Base-by-base conservation (phyloP, 2,329 filamentous ascomycete species). In the Epichloe sylvatica region DNA sequence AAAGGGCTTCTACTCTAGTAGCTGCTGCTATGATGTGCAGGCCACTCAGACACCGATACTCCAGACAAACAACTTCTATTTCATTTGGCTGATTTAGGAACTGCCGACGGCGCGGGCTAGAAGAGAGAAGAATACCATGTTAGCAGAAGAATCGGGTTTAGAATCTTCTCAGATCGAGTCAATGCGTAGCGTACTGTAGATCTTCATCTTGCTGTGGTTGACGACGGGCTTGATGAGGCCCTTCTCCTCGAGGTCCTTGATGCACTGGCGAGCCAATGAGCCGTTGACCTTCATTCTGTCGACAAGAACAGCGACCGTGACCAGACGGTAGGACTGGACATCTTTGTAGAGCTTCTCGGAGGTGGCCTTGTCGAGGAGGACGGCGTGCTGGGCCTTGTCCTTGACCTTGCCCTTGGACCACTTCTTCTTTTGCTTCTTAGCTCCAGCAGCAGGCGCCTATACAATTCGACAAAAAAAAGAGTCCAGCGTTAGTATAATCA, bases 241-340 rank as follows among this genome's bases (percentile, higher is more conserved):
- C 82, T 90, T 92, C 80, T 94, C 88, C 84, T 97, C 91, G 64
- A 97, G 80, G 69, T 97, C 91, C 69, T 77, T 77, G 61, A 97
- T 78, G 73, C 87, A 91, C 76, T 80, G 77, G 68, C 92, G 84
- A 62, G 92, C 92, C 68, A 98, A 78, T 64, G 88, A 95, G 69
- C 92, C 94, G 80, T 98, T 98, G 81, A 98, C 94, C 89, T 98
- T 98, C 74, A 98, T 83, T 75, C 92, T 84, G 77, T 98, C 92
- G 81, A 98, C 92, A 67, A 98, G 89, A 65, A 88, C 91, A 67
- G 92, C 90, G 67, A 97, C 86, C 70, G 92, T 97, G 77, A 98
- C 89, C 73, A 98, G 89, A 70, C 92, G 89, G 86, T 97, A 98
- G 59, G 92, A 96, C 76, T 97, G 92, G 66, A 98, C 94, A 82